phyloP scores from a whole-genome alignment of 352 stramenopile genomes.

The Pythium sp. region DNA sequence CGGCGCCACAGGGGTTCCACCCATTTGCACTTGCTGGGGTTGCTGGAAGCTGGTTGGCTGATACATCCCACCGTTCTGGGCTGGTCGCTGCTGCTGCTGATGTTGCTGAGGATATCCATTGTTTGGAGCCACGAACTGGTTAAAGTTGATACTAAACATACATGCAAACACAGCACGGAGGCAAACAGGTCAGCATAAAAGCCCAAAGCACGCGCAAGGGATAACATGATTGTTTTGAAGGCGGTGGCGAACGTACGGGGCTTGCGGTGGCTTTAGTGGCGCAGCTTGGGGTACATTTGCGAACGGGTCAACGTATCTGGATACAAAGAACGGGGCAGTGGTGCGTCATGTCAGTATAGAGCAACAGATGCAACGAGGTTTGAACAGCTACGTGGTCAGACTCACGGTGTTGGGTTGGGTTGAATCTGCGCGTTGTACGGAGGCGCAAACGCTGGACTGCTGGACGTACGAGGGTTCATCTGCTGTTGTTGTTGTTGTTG shows the following conservation, averaged over 20 bases:
- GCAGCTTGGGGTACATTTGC: constrained; percentile 38
- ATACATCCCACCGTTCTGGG: constrained; percentile 20
- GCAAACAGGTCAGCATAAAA: background rate
- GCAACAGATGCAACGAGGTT: background rate
- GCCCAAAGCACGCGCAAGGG: background rate
- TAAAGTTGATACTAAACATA: constrained; percentile 40
- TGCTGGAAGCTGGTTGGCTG: constrained; percentile 27
- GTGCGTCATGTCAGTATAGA: background rate
- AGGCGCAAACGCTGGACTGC: constrained; percentile 26
- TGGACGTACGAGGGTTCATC: constrained; percentile 22
- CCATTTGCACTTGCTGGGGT: constrained; percentile 22
- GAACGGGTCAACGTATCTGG: constrained; percentile 62
- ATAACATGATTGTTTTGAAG: background rate
- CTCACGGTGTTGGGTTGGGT: constrained; percentile 4
- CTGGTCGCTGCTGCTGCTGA: constrained; percentile 20
- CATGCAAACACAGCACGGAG: background rate
- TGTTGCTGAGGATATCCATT: constrained; percentile 23
- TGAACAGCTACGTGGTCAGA: background rate
- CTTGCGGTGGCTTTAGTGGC: constrained; percentile 37
- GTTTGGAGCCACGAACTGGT: constrained; percentile 37
- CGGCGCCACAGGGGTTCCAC: constrained; percentile 5
- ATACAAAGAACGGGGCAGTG: background rate
- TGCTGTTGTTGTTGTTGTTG: constrained; percentile 20
- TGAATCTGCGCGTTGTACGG: constrained; percentile 8
- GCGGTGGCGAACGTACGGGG: constrained; percentile 19